Conservation (phyloP, 202 grass and related monocot genomes). For the Sporobolus alterniflorus region DNA sequence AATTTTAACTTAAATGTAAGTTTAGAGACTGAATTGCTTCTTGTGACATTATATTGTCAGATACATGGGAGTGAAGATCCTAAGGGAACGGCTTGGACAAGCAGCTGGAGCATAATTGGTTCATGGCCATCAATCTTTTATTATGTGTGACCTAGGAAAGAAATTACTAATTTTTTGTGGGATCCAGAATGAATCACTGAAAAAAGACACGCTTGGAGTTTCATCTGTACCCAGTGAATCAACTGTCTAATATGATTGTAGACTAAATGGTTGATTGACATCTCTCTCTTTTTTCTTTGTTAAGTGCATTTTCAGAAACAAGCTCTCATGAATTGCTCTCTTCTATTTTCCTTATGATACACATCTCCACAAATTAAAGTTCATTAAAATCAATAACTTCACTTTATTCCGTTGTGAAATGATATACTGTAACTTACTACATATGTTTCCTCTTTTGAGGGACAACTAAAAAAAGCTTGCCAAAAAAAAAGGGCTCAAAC, state of each 20-base stretch:
- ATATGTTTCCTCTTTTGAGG: slow-evolving; percentile 35
- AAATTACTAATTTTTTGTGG: slow-evolving; percentile 63
- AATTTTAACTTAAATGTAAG: neutral
- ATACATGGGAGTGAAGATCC: slow-evolving; percentile 97
- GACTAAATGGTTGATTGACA: slow-evolving; percentile 31
- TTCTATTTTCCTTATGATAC: slow-evolving; percentile 8
- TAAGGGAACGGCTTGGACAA: slow-evolving; percentile 69
- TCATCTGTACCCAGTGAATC: slow-evolving; percentile 61
- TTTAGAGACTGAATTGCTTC: neutral
- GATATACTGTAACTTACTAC: slow-evolving; percentile 20
- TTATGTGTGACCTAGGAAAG: slow-evolving; percentile 58
- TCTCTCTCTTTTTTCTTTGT: neutral
- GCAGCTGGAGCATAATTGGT: slow-evolving; percentile 49
- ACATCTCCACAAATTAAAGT: neutral
- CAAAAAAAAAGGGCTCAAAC: neutral
- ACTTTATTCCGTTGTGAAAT: slow-evolving; percentile 29
- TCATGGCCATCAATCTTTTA: slow-evolving; percentile 28
- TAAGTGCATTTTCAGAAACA: slow-evolving; percentile 18
- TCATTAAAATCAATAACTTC: slow-evolving; percentile 11
- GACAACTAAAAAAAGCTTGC: neutral
- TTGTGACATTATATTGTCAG: slow-evolving; percentile 56
- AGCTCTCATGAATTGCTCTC: neutral
- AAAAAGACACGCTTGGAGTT: slow-evolving; percentile 50
- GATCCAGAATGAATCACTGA: slow-evolving; percentile 51
- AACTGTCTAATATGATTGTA: slow-evolving; percentile 44